A percentile compares a stretch with the other conserved stretches of the same genome.
phyloP scores from a whole-genome alignment of 345 rosid genomes.

The Eucalyptus pumila region DNA sequence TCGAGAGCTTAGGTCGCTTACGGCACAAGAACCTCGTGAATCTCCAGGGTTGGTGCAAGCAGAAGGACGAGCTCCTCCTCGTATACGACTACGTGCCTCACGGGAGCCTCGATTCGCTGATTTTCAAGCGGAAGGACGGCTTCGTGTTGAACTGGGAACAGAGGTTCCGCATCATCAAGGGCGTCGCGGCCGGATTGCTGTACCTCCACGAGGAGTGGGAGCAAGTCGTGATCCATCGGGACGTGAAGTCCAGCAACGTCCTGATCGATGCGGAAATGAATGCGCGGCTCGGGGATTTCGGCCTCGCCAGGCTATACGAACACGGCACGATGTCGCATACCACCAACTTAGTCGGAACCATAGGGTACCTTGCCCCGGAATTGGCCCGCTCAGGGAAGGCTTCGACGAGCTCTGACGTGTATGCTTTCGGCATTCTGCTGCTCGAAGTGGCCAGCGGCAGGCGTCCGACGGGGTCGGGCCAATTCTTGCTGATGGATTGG shows the following conservation, averaged over 20 bases:
- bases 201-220: slow-evolving; percentile 75
- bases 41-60: slow-evolving; percentile 77
- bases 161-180: slow-evolving; percentile 53
- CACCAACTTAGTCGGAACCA: slow-evolving; percentile 49
- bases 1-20: slow-evolving; percentile 56
- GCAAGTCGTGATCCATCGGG: slow-evolving; percentile 66
- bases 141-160: slow-evolving; percentile 46
- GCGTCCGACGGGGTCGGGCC: slow-evolving; percentile 13
- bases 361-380: slow-evolving; percentile 77
- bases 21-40: slow-evolving; percentile 59
- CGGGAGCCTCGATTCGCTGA: slow-evolving; percentile 54
- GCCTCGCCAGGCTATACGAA: slow-evolving; percentile 65
- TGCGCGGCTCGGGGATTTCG: slow-evolving; percentile 62
- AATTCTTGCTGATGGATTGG: slow-evolving; percentile 25
- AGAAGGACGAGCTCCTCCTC: slow-evolving; percentile 42
- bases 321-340: slow-evolving; percentile 47
- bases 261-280: slow-evolving; percentile 58
- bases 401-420: slow-evolving; percentile 55
- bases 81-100: slow-evolving; percentile 60
- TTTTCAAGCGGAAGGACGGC: slow-evolving; percentile 8
- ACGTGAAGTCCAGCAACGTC: slow-evolving; percentile 70
- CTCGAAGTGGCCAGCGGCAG: slow-evolving; percentile 55
- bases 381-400: slow-evolving; percentile 57
- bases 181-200: slow-evolving; percentile 53
- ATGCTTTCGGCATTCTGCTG: slow-evolving; percentile 50